Conservation (phyloP, 1,139 yeast species). For the Kodamaea plutei region DNA sequence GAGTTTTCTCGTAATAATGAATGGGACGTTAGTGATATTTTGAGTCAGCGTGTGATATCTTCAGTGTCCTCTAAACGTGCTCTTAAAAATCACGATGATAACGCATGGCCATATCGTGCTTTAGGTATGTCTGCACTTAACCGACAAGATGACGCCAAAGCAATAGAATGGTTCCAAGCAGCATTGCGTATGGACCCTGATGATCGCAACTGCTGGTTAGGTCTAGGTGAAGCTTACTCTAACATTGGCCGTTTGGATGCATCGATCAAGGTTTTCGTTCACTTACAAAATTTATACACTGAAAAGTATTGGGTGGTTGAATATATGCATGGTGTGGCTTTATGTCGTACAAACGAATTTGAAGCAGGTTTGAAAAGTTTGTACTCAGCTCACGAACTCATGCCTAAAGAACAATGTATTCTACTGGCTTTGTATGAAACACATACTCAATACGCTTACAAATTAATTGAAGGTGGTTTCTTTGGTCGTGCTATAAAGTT, state of each 20-base stretch:
- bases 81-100: slow-evolving; percentile 35
- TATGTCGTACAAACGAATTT: slow-evolving; percentile 40
- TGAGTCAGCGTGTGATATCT: slow-evolving; percentile 61
- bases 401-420: slow-evolving; percentile 55
- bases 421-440: slow-evolving; percentile 57
- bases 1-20: slow-evolving; percentile 64
- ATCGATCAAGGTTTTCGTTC: slow-evolving; percentile 73
- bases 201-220: slow-evolving; percentile 85
- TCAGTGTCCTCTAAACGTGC: slow-evolving; percentile 56
- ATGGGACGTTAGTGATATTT: slow-evolving; percentile 81
- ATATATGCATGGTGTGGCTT: slow-evolving; percentile 65
- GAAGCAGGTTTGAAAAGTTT: slow-evolving; percentile 31
- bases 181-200: slow-evolving; percentile 65
- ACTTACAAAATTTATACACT: slow-evolving; percentile 45
- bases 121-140: slow-evolving; percentile 78
- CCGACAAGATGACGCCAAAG: slow-evolving; percentile 66
- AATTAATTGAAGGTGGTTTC: slow-evolving; percentile 57
- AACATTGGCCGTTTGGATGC: slow-evolving; percentile 86
- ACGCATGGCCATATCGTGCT: slow-evolving; percentile 83
- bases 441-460: slow-evolving; percentile 49
- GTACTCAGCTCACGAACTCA: slow-evolving; percentile 34
- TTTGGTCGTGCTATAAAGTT: slow-evolving; percentile 52
- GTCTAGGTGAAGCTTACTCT: slow-evolving; percentile 88
- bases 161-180: slow-evolving; percentile 85
- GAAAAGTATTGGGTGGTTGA: slow-evolving; percentile 50